A percentile compares a stretch with the other conserved stretches of the same genome.
Conservation (phyloP, 768 basidiomycete genomes). For the Agrocybe praecox region DNA sequence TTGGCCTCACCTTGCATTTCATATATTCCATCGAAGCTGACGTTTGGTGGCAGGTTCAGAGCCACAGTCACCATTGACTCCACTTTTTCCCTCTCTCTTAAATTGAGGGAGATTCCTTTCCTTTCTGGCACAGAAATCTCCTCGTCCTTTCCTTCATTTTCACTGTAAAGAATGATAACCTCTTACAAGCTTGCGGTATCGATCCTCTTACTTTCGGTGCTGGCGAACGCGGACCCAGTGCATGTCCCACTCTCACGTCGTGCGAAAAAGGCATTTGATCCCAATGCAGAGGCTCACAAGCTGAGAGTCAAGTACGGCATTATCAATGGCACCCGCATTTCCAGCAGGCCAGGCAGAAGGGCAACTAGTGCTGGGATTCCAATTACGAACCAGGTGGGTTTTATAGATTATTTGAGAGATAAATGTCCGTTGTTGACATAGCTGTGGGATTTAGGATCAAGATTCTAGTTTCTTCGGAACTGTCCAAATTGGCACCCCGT, state of each 20-base stretch:
- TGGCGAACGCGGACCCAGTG: background rate
- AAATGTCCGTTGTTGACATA: background rate
- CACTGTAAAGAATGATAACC: background rate
- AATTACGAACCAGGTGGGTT: constrained; percentile 37
- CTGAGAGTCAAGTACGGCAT: constrained; percentile 1
- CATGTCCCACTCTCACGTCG: constrained; percentile 1
- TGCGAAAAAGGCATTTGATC: background rate
- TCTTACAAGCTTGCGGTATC: background rate
- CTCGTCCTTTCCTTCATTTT: background rate
- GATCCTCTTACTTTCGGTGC: background rate
- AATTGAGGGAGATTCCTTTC: background rate
- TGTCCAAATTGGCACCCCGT: constrained; percentile 68
- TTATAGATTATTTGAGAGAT: constrained; percentile 40
- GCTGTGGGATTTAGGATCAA: constrained; percentile 35
- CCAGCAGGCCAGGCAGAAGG: constrained; percentile 28
- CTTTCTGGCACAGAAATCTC: background rate
- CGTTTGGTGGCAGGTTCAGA: background rate
- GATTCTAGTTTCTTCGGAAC: constrained; percentile 63
- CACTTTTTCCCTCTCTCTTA: background rate
- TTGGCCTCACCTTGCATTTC: background rate
- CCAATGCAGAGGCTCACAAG: background rate
- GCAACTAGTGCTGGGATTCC: constrained; percentile 36
- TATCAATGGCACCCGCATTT: background rate
- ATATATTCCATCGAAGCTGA: background rate
- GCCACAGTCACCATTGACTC: background rate